Conservation (phyloP, 2,329 filamentous ascomycete species). For the Neoarthrinium moseri region DNA sequence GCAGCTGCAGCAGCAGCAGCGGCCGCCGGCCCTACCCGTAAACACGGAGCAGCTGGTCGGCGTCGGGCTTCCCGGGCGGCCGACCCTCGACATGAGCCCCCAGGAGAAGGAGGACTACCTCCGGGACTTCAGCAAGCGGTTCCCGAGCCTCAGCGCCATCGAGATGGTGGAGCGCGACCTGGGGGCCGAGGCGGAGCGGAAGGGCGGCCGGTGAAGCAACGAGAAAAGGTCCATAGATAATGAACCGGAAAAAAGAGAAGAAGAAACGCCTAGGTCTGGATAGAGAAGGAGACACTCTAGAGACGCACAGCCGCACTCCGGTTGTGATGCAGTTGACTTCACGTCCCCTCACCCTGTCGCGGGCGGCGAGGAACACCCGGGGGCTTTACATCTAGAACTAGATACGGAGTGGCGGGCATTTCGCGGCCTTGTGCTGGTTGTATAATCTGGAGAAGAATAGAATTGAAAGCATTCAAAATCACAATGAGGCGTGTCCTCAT, state of each 20-base stretch:
- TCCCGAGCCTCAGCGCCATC: constrained; percentile 79
- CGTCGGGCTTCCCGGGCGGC: constrained; percentile 45
- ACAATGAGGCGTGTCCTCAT: too few relatives aligned
- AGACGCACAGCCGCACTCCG: neutral
- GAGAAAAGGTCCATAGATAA: neutral
- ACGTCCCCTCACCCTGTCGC: too few relatives aligned
- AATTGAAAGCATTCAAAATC: too few relatives aligned
- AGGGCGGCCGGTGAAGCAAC: constrained; percentile 10
- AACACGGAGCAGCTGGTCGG: constrained; percentile 40
- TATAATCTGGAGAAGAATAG: too few relatives aligned
- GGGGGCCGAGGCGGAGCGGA: constrained; percentile 32
- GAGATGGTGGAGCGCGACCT: constrained; percentile 82
- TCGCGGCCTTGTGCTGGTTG: too few relatives aligned
- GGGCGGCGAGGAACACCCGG: too few relatives aligned
- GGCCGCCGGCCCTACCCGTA: constrained; percentile 22
- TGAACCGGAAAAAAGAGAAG: neutral
- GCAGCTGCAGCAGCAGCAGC: constrained; percentile 24
- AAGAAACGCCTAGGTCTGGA: neutral
- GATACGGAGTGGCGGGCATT: too few relatives aligned
- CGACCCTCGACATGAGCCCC: constrained; percentile 52
- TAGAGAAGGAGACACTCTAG: too few relatives aligned
- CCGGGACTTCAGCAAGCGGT: constrained; percentile 75
- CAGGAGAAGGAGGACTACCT: constrained; percentile 66
- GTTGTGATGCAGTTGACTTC: too few relatives aligned
- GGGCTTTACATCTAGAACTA: too few relatives aligned